Percentiles rank a stretch among this genome's conserved stretches.
Conservation (phyloP, 257 asterid genomes). For the Petunia secreta region DNA sequence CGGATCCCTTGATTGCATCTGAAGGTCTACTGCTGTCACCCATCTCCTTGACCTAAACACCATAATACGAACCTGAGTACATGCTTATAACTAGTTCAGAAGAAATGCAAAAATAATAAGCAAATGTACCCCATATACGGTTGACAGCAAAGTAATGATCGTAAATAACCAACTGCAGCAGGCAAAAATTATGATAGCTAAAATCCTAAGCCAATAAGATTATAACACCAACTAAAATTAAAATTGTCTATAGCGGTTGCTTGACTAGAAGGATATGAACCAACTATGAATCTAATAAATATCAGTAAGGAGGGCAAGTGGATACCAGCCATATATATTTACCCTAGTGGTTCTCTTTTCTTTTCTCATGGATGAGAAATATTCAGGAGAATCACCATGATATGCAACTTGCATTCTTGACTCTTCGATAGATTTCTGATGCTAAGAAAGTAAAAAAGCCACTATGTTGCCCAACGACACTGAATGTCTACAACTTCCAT, state of each 20-base stretch:
- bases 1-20: slow-evolving; percentile 55
- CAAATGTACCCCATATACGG: not conserved
- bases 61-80: slow-evolving; percentile 19
- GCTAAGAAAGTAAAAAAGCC: not conserved
- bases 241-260: not conserved
- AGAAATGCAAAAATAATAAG: not conserved
- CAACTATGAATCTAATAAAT: not conserved
- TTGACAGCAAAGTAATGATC: not conserved
- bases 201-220: not conserved
- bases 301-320: not conserved
- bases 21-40: slow-evolving; percentile 54
- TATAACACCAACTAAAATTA: not conserved
- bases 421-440: not conserved
- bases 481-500: not conserved
- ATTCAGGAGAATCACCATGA: not conserved
- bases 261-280: not conserved
- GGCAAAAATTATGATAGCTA: not conserved
- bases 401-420: not conserved
- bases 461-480: too few species aligned
- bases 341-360: not conserved
- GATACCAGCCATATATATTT: not conserved
- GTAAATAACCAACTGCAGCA: not conserved
- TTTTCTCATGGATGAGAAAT: not conserved
- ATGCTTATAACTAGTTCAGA: slow-evolving; percentile 1
- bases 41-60: slow-evolving; percentile 76